Evolutionary conservation across 1,284 basidiomycete species (phyloP).

Genomic region (Gomphus bonarii): DNA sequence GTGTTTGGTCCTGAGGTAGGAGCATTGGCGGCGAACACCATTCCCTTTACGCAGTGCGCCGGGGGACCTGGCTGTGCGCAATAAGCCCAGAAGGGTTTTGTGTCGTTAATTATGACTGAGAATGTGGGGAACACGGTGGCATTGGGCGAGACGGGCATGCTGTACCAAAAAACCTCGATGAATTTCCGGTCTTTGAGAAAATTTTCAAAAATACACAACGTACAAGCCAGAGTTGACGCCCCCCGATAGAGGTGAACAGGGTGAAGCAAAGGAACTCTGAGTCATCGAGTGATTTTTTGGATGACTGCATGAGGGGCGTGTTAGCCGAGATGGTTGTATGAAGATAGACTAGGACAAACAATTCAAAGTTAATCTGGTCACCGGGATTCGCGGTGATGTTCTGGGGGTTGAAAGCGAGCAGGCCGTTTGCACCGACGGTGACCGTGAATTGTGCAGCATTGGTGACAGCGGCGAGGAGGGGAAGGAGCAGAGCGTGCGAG

Average conservation of each 20-base stretch:
- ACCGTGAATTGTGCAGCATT: constrained; percentile 21
- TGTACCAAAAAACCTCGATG: background rate
- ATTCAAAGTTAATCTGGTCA: constrained; percentile 28
- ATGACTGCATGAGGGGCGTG: background rate
- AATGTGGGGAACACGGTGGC: constrained; percentile 21
- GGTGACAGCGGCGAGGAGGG: constrained; percentile 16
- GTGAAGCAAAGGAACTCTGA: constrained; percentile 45
- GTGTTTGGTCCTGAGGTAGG: constrained; percentile 20
- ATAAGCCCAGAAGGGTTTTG: constrained; percentile 25
- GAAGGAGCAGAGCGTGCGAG: constrained; percentile 13
- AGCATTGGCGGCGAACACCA: constrained; percentile 32
- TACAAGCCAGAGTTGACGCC: constrained; percentile 35
- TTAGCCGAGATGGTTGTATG: background rate
- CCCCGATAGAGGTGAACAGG: constrained; percentile 26
- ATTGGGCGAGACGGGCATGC: constrained; percentile 22
- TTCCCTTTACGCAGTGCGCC: constrained; percentile 25
- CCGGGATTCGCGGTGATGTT: constrained; percentile 25
- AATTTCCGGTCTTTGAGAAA: background rate
- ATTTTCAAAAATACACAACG: background rate
- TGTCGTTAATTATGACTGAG: constrained; percentile 27
- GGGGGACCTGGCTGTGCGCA: constrained; percentile 3
- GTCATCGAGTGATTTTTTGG: constrained; percentile 34
- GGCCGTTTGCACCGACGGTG: constrained; percentile 24
- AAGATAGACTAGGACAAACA: constrained; percentile 19
- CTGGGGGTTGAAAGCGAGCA: constrained; percentile 26